Percentiles rank a stretch among this genome's conserved stretches.
These are phyloP conservation scores for Sporobolomyces roseus DNA, from an alignment of 768 basidiomycete species.

Conservation along the genomic window DNA sequence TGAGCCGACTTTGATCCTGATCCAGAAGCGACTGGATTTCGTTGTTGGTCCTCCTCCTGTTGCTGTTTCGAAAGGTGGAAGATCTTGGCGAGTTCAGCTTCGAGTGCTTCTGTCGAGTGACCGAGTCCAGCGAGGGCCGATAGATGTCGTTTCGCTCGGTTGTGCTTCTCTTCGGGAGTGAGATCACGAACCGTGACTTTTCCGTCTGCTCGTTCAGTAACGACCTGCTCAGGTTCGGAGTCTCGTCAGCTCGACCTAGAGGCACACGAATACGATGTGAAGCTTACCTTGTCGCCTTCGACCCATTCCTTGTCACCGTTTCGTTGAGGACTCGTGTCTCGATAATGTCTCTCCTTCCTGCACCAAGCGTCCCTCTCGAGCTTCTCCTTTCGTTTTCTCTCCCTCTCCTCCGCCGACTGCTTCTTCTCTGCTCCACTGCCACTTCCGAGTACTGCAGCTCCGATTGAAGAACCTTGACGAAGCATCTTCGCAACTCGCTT, in stretches of 20 bases:
- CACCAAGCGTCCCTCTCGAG: constrained; percentile 39
- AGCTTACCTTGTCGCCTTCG: constrained; percentile 19
- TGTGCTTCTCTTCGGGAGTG: constrained; percentile 27
- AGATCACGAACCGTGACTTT: constrained; percentile 22
- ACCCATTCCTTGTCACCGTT: constrained; percentile 26
- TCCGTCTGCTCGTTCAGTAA: constrained; percentile 28
- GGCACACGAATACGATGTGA: neutral
- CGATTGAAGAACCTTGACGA: constrained; percentile 9
- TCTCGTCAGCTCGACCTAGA: neutral
- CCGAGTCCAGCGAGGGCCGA: constrained; percentile 36
- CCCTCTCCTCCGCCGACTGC: constrained; percentile 26
- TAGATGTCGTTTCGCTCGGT: constrained; percentile 35
- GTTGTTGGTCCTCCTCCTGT: neutral
- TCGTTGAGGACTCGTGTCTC: constrained; percentile 24
- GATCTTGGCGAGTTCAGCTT: constrained; percentile 25
- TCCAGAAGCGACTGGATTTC: constrained; percentile 4
- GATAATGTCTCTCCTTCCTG: constrained; percentile 32
- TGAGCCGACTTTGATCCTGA: neutral
- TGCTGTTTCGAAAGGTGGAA: neutral
- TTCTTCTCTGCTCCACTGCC: constrained; percentile 8
- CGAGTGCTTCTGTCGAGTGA: constrained; percentile 27
- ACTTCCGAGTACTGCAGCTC: neutral
- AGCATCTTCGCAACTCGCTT: constrained; percentile 28
- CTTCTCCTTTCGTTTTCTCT: constrained; percentile 27
- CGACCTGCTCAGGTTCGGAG: constrained; percentile 7